Evolutionary conservation across 1,284 basidiomycete genomes (phyloP).

Genomic region (Moesziomyces sp.): DNA sequence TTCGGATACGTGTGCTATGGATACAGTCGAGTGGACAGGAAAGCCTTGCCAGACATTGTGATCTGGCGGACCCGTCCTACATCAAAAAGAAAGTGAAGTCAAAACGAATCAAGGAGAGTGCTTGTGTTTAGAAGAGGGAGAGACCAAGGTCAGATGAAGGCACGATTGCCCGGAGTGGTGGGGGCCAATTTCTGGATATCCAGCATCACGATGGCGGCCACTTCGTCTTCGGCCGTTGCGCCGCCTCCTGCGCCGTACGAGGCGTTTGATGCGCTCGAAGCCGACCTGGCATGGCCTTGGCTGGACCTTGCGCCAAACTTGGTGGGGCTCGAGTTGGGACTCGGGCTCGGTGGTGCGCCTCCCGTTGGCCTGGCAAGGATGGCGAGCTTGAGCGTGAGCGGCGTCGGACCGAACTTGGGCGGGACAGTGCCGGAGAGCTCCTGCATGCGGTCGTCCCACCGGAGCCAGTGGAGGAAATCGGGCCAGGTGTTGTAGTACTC

Average conservation of each 20-base stretch:
- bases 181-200: constrained; percentile 26
- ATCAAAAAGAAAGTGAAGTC: neutral
- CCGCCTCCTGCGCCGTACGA: constrained; percentile 8
- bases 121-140: neutral
- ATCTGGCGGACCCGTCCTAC: constrained; percentile 5
- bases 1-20: neutral
- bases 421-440: constrained; percentile 60
- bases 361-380: constrained; percentile 27
- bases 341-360: constrained; percentile 28
- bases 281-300: constrained; percentile 14
- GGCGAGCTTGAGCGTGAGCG: constrained; percentile 36
- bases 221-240: constrained; percentile 36
- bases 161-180: constrained; percentile 9
- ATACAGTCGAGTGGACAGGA: constrained; percentile 9
- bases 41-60: neutral
- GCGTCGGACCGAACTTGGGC: constrained; percentile 39
- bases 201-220: constrained; percentile 40
- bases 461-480: constrained; percentile 61
- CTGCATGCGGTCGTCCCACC: constrained; percentile 54
- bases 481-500: constrained; percentile 58
- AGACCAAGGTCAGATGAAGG: constrained; percentile 6
- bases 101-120: neutral
- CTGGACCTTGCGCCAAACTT: constrained; percentile 22
- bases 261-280: constrained; percentile 18
- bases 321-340: constrained; percentile 22